Conservation (phyloP, 768 basidiomycete genomes). For the Leccinum variicolor region DNA sequence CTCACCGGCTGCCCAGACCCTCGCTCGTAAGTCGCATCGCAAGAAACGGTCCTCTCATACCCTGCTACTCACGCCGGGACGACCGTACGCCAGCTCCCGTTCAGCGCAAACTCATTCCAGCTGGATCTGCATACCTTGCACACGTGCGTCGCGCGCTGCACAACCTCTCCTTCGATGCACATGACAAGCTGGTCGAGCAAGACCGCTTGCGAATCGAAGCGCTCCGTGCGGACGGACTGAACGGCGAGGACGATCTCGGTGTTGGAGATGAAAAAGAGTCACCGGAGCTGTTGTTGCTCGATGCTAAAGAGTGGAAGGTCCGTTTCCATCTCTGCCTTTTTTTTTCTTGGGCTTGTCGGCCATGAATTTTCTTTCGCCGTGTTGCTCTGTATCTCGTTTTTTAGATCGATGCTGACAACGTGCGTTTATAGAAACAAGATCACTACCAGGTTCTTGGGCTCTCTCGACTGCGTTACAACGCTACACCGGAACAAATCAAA, state of each 20-base stretch:
- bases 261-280: slow-evolving; percentile 90
- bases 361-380: background rate
- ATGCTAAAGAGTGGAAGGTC: slow-evolving; percentile 99
- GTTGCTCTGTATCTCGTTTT: background rate
- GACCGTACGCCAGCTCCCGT: slow-evolving; percentile 24
- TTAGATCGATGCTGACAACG: slow-evolving; percentile 7
- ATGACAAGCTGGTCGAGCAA: slow-evolving; percentile 66
- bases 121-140: slow-evolving; percentile 83
- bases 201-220: slow-evolving; percentile 50
- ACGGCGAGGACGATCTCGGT: slow-evolving; percentile 79
- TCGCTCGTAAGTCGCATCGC: slow-evolving; percentile 25
- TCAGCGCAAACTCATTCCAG: slow-evolving; percentile 65
- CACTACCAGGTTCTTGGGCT: slow-evolving; percentile 97
- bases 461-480: slow-evolving; percentile 82
- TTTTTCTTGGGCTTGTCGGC: background rate
- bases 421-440: slow-evolving; percentile 79
- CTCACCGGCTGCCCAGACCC: slow-evolving; percentile 10
- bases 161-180: slow-evolving; percentile 75
- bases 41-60: background rate
- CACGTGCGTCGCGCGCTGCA: slow-evolving; percentile 75
- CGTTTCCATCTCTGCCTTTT: slow-evolving; percentile 9
- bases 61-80: slow-evolving; percentile 5
- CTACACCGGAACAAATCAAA: slow-evolving; percentile 90
- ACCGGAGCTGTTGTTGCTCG: slow-evolving; percentile 62
- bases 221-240: slow-evolving; percentile 44